Conservation (phyloP, 2,329 filamentous ascomycete genomes). For the Xylariales sp. region DNA sequence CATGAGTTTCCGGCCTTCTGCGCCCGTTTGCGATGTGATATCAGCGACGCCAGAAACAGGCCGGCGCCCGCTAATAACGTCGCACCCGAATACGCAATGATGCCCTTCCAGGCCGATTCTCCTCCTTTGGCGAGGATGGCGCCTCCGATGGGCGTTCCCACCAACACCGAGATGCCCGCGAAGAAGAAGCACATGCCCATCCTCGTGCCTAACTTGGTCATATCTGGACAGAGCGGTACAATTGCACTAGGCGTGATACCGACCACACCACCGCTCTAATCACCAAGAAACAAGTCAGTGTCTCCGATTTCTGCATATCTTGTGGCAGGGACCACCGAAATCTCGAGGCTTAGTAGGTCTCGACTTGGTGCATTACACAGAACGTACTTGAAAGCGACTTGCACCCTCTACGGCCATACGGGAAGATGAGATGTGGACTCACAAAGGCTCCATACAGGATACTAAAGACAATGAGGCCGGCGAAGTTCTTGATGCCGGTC, state of each 20-base stretch:
- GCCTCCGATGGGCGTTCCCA: slow-evolving; percentile 46
- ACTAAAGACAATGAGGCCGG: slow-evolving; percentile 24
- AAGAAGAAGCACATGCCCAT: slow-evolving; percentile 37
- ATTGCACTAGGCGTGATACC: slow-evolving; percentile 27
- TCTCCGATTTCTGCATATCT: no score
- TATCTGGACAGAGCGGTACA: slow-evolving; percentile 15
- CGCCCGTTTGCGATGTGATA: slow-evolving; percentile 12
- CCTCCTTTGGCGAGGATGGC: slow-evolving; percentile 33
- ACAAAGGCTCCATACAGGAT: not conserved
- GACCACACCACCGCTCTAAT: slow-evolving; percentile 30
- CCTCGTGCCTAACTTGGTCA: slow-evolving; percentile 30
- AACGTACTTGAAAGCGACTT: no score
- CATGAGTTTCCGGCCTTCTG: not conserved
- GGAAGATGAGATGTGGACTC: no score
- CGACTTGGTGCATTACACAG: no score
- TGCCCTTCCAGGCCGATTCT: slow-evolving; percentile 25
- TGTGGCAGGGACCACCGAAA: no score
- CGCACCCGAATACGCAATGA: slow-evolving; percentile 27
- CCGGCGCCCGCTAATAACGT: slow-evolving; percentile 22
- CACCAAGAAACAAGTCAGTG: slow-evolving; percentile 27
- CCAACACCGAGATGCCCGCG: slow-evolving; percentile 43
- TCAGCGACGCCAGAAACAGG: slow-evolving; percentile 17
- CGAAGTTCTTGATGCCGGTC: slow-evolving; percentile 21
- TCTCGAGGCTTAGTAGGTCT: no score
- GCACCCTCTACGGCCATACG: no score